Evolutionary conservation across 495 filamentous ascomycete species (phyloP), one percentile per base, ranked within the genome.

Genomic region (Tuber melanosporum): DNA sequence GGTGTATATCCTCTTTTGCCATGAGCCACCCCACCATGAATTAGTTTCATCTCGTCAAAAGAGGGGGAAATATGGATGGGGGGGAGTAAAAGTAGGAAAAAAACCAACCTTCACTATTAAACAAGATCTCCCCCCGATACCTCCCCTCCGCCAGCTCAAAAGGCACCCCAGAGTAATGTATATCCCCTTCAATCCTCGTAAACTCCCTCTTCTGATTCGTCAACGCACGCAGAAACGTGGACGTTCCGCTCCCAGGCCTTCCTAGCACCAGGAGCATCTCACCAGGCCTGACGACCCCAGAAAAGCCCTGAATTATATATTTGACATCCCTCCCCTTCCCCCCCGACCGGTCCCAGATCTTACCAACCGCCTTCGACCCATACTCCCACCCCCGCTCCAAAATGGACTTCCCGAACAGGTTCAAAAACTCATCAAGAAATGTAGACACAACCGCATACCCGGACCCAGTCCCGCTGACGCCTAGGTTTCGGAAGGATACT

Each of bases 201-300:
- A 89, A 84, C 3, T 88, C 88, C 49, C 89, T 87, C 73, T 89
- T 88, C 79, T 93, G 90, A 57, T 92, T 92, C 9, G 90, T 87
- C 20, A 94, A 85, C 14, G 90, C 90, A 85, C 92, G 92, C 70
- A 94, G 83, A 76, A 95, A 90, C 6, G 92, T 94, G 20, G 91
- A 90, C 76, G 90, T 92, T 42, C 91, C 91, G 76, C 74, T 75
- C 77, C 91, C 93, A 20, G 93, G 93, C 39, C 90, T 89, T 26
- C 92, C 93, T 36, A 95, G 87, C 0, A 95, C 92, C 26, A 95
- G 86, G 62, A 95, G 85, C 90, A 93, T 93, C 85, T 95, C 93
- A 20, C 93, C 93, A 41, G 88, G 89, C 78, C 88, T 88, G 3
- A 95, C 86, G 10, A 94, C 82, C 2, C 92, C 93, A 73, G 92